Base-by-base conservation (phyloP, 2,329 filamentous ascomycete genomes). In the Trichoderma lentiforme region DNA sequence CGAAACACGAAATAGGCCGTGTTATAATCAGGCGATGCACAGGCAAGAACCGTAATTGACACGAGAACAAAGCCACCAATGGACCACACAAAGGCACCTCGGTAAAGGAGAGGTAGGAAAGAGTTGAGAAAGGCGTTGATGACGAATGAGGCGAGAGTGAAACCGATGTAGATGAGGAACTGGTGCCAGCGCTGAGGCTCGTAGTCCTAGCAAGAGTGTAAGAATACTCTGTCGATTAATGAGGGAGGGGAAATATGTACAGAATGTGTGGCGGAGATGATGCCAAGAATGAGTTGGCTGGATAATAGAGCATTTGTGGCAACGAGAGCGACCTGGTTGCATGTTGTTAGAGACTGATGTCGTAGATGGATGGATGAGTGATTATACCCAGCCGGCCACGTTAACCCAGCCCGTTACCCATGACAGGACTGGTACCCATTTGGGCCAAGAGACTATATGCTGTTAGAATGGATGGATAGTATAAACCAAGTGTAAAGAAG, bases 21-120 rank as follows among this genome's bases (percentile, higher is more conserved):
- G 3, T 75, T 78, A 77, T 88, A 93, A 73, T 90, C 83, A 0
- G 90, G 90, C 2, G 90, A 87, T 0, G 90, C 84, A 75, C 89
- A 91, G 2, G 89, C 85, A 39, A 94, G 83, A 0, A 92, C 83
- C 0, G 91, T 91, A 73, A 93, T 92, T 56, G 85, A 91, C 68
- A 93, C 91, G 68, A 93, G 82, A 18, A 87, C 82, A 74, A 93
- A 93, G 0, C 92, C 92, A 2, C 84, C 81, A 2, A 93, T 83
- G 0, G 89, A 92, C 91, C 91, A 93, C 32, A 88, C 85, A 73
- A 94, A 90, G 0, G 91, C 91, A 21, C 85, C 84, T 74, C 91
- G 89, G 75, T 91, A 93, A 74, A 93, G 76, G 2, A 74, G 71
- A 2, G 79, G 79, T 0, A 81, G 74, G 0, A 80, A n/a, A 0